Evolutionary conservation across 257 asterid genomes (phyloP), one percentile per base, ranked within the genome.

Genomic region (Capsicum rhomboideum): DNA sequence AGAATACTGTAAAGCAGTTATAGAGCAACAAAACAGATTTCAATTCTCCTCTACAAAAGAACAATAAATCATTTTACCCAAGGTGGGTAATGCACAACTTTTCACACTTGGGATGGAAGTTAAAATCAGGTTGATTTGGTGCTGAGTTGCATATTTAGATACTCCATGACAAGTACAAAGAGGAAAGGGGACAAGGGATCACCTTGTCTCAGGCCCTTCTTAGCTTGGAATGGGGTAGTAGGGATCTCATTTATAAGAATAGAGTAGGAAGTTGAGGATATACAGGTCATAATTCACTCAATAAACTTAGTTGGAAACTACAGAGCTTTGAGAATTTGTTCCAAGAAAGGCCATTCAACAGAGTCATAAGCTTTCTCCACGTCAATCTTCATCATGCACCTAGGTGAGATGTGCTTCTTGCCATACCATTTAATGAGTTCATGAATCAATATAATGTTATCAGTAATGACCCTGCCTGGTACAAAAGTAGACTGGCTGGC

Each of bases 21-120:
- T 20, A 56, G 0, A 20, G 4, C 5, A 56, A 20, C 0, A 34
- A 0, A 3, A 56, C 13, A 56, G 1, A 20, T 20, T 10, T 2
- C 8, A 56, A 12, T 8, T 56, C 63, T 18, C 26, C 59, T 20
- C 2, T 56, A 56, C 63, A 8, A 44, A 10, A 44, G 0, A 9
- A 0, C 50, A 44, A 3, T 0, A 44, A 8, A 44, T 44, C 11
- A 40, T 0, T 6, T 4, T 0, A 34, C 40, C 4, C 40, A 34
- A 34, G 40, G 40, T 18, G 61, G 6, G 61, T 20, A n/a, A 55
- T 55, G 10, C 11, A 8, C 23, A 55, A 18, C 23, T 55, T 55
- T 11, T n/a, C 61, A 55, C 23, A 55, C 23, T 55, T 55, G 23
- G 23, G 5, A 8, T 55, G 0, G 18, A 55, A 18, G 26, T 55